These are phyloP conservation scores for Blastocystis sp. DNA, from an alignment of 352 stramenopile species.

Conservation along the genomic window DNA sequence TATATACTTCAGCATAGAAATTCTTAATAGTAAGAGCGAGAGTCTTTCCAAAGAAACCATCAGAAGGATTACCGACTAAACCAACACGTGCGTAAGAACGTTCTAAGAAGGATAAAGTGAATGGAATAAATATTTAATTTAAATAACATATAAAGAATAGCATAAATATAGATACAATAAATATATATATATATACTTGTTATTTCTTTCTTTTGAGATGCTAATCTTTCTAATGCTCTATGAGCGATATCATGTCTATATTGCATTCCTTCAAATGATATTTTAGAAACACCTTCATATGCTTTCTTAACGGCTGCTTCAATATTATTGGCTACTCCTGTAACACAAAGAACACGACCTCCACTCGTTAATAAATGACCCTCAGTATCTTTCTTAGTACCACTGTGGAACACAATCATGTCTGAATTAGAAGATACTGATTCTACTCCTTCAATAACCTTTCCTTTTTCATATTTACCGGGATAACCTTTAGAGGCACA, in stretches of 20 bases:
- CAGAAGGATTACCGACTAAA: conserved; percentile 47
- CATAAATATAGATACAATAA: too few relatives aligned
- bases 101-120: too few relatives aligned
- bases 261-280: conserved; percentile 72
- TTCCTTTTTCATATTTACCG: conserved; percentile 87
- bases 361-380: conserved; percentile 65
- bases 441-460: conserved; percentile 70
- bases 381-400: conserved; percentile 62
- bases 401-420: conserved; percentile 94
- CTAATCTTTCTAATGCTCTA: too few relatives aligned
- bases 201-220: too few relatives aligned
- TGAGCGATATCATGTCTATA: conserved; percentile 88
- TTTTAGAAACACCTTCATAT: conserved; percentile 57
- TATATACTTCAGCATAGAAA: conserved; percentile 41
- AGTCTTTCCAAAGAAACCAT: conserved; percentile 47
- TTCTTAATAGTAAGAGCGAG: conserved; percentile 45
- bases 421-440: conserved; percentile 56
- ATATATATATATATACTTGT: too few relatives aligned
- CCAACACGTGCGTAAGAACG: too few relatives aligned
- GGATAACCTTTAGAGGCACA: conserved; percentile 85
- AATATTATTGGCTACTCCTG: conserved; percentile 64
- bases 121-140: too few relatives aligned
- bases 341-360: conserved; percentile 86
- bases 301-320: conserved; percentile 65
- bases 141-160: too few relatives aligned